Evolutionary conservation across 768 basidiomycete genomes (phyloP), one percentile per base, ranked within the genome.

Genomic region (Epithele typhae): DNA sequence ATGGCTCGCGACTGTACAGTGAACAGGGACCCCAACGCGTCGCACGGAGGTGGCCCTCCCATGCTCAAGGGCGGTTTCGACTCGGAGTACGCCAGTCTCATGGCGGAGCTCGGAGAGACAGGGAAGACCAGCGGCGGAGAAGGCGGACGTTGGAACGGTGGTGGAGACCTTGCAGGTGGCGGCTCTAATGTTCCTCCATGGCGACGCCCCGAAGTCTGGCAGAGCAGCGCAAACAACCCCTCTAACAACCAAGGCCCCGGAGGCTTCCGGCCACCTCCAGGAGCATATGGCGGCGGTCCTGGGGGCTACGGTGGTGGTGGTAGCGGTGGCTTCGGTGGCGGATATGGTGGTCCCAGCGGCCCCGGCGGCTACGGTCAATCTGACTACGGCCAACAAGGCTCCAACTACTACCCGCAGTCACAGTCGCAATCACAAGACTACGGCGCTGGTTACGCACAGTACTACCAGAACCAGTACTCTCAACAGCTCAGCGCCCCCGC

Each of bases 1-100:
- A 97, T 99, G 95, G 95, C 94, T 40, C 85, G 94, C 57, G 95
- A 98, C 70, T 98, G 95, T 66, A 89, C 91, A 38, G 87, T 90
- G 63, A 89, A 92, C 68, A 92, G 83, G 62, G 90, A 93, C 66
- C 87, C 90, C 49, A 89, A 88, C 59, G 83, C 84, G 17, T 71
- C 57, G 37, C 57, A 55, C 51, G 25, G 23, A 51, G 41, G 41
- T 14, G 72, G 78, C 51, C 73, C 79, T 48, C 68, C 70, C 24
- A 66, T 78, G 58, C 72, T 72, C 58, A 82, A 82, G 55, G 80
- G 83, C 58, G 87, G 86, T 21, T 98, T 98, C 69, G 96, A 99
- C 66, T 95, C 93, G 11, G 96, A 99, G 71, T 98, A 97, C 59
- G 92, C 92, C 33, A 92, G 81, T 58, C 71, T 99, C 54, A 95